Base-by-base conservation (phyloP, 2,329 filamentous ascomycete species). In the Fusarium sublunatum region DNA sequence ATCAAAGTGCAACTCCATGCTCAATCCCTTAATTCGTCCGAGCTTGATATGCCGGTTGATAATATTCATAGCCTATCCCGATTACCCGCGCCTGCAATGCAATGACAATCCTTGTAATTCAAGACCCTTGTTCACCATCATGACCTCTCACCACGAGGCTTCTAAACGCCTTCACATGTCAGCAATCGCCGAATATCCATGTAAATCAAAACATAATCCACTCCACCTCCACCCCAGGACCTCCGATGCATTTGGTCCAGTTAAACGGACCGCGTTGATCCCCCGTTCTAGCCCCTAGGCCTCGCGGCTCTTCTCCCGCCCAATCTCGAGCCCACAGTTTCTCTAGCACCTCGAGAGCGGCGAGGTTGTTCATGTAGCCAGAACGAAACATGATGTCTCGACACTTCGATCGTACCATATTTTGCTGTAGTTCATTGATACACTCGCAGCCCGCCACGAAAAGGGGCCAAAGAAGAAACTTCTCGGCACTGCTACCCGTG, bases 311-410 rank as follows among this genome's bases (percentile, higher is more conserved):
- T 26, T 77, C 75, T 39, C 78, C 77, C 55, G 76, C 71, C 65
- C 73, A 76, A 45, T 87, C 83, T 45, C 83, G 84, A 11, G 82
- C 81, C 93, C 94, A 97, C 13, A 96, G 84, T 70, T 88, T 88
- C 80, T 97, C 93, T 38, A 97, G 78, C 5, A 97, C 87, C 70
- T 95, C 91, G 25, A 97, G 82, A 7, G 91, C 92, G 7, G 91
- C 90, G 36, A 96, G 83, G 74, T 97, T 97, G 78, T 97, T 97
- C 82, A 93, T 91, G 78, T 97, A 97, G 1, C 93, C 93, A 50
- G 91, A 94, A 65, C 94, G 90, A 28, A 88, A 86, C 82, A 94
- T 93, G 65, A 97, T 94, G 72, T 94, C 92, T 40, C 88, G 83
- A 77, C 92, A 96, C 68, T 93, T 89, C 65, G 87, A 83, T 49